phyloP scores from a whole-genome alignment of 805 yeast genomes.

The Metschnikowia cubensis region DNA sequence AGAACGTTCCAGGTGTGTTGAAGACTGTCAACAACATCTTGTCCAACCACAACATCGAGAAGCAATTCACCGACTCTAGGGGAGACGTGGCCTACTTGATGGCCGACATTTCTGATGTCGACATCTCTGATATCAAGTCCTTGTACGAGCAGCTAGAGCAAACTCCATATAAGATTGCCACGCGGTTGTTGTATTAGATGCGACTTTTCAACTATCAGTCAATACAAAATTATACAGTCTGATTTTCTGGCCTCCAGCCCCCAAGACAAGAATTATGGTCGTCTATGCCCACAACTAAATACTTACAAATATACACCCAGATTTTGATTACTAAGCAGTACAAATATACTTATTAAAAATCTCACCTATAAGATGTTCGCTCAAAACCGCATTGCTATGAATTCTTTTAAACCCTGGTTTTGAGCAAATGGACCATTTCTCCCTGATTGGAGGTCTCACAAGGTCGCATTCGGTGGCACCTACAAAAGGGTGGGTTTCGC shows the following conservation, averaged over 20 bases:
- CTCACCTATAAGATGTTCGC: no score
- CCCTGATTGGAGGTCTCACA: no score
- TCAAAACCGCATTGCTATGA: no score
- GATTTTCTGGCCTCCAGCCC: neutral
- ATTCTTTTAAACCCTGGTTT: no score
- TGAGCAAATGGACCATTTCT: neutral
- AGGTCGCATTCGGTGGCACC: neutral
- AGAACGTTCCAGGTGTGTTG: conserved; percentile 98
- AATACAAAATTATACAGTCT: conserved; percentile 3
- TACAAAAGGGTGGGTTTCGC: neutral
- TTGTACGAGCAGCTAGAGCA: conserved; percentile 81
- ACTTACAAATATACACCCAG: neutral
- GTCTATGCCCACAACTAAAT: neutral
- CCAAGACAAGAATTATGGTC: neutral
- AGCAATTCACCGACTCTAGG: conserved; percentile 95
- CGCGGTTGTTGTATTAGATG: conserved; percentile 76
- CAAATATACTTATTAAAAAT: no score
- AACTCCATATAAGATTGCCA: conserved; percentile 86
- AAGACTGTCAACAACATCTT: conserved; percentile 94
- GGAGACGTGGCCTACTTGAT: conserved; percentile 95
- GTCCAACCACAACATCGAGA: conserved; percentile 92
- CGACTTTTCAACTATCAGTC: neutral
- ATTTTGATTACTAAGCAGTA: no score
- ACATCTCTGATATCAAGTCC: conserved; percentile 73
- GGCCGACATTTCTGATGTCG: conserved; percentile 93